These are phyloP conservation scores for Lophiotrema nucula DNA, from an alignment of 495 filamentous ascomycete species.

Conservation along the genomic window DNA sequence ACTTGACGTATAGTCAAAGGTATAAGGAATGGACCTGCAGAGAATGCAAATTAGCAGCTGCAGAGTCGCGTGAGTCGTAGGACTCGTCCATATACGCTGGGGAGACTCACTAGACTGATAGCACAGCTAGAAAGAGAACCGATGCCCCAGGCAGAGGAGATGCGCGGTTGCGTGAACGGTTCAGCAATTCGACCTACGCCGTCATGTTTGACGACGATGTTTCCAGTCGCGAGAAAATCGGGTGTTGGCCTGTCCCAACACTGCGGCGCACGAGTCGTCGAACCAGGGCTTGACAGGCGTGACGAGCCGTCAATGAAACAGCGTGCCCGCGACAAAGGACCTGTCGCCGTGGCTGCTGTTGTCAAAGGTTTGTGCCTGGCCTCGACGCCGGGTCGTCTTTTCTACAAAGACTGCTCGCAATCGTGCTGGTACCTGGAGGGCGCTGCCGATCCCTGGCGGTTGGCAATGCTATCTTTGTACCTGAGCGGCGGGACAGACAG, in stretches of 20 bases:
- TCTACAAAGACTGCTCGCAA: neutral
- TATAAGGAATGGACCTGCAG: constrained; percentile 33
- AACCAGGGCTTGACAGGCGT: constrained; percentile 9
- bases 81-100: neutral
- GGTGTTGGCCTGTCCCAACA: constrained; percentile 2
- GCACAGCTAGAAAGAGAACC: constrained; percentile 27
- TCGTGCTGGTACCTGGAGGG: neutral
- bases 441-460: neutral
- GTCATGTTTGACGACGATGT: constrained; percentile 24
- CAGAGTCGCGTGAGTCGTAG: neutral
- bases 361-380: too few species aligned
- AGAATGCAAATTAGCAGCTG: neutral
- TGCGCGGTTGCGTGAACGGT: neutral
- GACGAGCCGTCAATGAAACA: constrained; percentile 1
- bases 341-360: too few species aligned
- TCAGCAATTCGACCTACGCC: constrained; percentile 18
- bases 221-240: constrained; percentile 5
- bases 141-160: constrained; percentile 25
- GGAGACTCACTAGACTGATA: constrained; percentile 31
- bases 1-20: constrained; percentile 37
- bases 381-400: too few species aligned
- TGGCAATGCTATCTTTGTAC: constrained; percentile 19
- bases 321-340: constrained; percentile 12
- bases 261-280: constrained; percentile 4
- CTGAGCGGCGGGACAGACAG: constrained; percentile 8